Evolutionary conservation across 495 filamentous ascomycete species (phyloP).

Genomic region (Penicillium canescens): DNA sequence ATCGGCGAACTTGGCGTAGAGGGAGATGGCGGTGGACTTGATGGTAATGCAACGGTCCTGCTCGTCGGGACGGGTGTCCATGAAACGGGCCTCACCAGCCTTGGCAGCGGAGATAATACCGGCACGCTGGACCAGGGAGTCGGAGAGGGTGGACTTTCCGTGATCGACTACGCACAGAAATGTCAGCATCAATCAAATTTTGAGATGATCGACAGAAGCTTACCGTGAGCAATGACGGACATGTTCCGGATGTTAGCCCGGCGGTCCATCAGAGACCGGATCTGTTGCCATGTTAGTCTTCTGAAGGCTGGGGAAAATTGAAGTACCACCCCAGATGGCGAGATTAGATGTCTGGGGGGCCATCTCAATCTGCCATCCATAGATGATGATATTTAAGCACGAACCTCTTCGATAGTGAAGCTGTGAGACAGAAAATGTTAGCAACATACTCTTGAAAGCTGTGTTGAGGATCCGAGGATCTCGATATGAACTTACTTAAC

Average conservation of each 20-base stretch:
- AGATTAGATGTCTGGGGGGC: neutral
- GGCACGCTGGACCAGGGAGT: slow-evolving; percentile 97
- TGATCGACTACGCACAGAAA: slow-evolving; percentile 72
- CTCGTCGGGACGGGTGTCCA: slow-evolving; percentile 95
- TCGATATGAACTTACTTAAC: slow-evolving; percentile 83
- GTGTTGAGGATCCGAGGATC: neutral
- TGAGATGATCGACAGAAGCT: slow-evolving; percentile 17
- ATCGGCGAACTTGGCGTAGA: slow-evolving; percentile 82
- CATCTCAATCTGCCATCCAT: neutral
- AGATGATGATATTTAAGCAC: slow-evolving; percentile 13
- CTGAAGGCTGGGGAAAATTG: neutral
- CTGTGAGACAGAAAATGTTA: slow-evolving; percentile 51
- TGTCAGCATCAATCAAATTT: slow-evolving; percentile 1
- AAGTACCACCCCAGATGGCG: slow-evolving; percentile 1
- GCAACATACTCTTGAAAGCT: neutral
- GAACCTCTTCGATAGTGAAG: slow-evolving; percentile 97
- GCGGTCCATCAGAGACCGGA: slow-evolving; percentile 96
- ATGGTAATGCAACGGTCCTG: slow-evolving; percentile 99
- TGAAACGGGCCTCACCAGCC: slow-evolving; percentile 92
- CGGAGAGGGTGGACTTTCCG: slow-evolving; percentile 99
- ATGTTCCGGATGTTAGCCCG: slow-evolving; percentile 98
- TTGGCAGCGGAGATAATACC: slow-evolving; percentile 99
- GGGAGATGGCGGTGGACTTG: slow-evolving; percentile 99
- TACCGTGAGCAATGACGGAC: slow-evolving; percentile 99
- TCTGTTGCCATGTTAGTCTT: slow-evolving; percentile 41